Base-by-base conservation (phyloP, 495 filamentous ascomycete species). In the Friedmanniomyces endolithicus region DNA sequence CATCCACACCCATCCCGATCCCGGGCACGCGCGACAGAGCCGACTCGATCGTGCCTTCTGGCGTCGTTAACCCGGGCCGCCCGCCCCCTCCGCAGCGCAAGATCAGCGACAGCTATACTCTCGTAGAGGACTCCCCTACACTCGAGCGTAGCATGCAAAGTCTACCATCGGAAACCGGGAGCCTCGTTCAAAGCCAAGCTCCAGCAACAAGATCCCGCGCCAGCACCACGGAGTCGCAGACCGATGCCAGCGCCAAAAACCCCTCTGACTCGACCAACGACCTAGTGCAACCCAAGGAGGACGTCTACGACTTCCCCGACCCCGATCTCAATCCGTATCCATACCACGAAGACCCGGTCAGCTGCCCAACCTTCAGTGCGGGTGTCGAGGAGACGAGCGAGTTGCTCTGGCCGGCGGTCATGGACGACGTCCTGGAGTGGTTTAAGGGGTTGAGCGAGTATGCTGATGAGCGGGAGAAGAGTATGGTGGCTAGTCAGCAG, bases 401-500 rank as follows among this genome's bases (percentile, higher is more conserved):
- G 56, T 6, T 52, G 19, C 48, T 63, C 41, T 60, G 22, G 17
- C 56, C 57, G 33, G 24, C 22, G 17, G 56, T 53, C 16, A 50
- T 60, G 39, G 56, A 55, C 12, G 44, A 52, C 14, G 52, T 60
- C 14, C n/a, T 63, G 45, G 40, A 29, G 1, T 60, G 20, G 37
- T 63, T 63, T 41, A 35, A 41, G 33, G 39, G 22, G 4, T n/a
- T 48, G 37, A 33, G n/a, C 35, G 29, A 54, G 33, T 25, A 52
- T 17, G 49, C 49, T 3, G 27, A 23, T 20, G 49, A 52, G 49
- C 37, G 37, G 14, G 37, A 41, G 37, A 2, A 41, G 14, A 41
- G 37, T 4, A 31, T 31, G 27, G 4, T 31, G 9, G 27, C 4
- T 31, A 31, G 27, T 31, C 27, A 31, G 27, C 27, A 31, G 27